These are phyloP conservation scores for Russula brevipes DNA, from an alignment of 768 basidiomycete genomes.

Conservation along the genomic window DNA sequence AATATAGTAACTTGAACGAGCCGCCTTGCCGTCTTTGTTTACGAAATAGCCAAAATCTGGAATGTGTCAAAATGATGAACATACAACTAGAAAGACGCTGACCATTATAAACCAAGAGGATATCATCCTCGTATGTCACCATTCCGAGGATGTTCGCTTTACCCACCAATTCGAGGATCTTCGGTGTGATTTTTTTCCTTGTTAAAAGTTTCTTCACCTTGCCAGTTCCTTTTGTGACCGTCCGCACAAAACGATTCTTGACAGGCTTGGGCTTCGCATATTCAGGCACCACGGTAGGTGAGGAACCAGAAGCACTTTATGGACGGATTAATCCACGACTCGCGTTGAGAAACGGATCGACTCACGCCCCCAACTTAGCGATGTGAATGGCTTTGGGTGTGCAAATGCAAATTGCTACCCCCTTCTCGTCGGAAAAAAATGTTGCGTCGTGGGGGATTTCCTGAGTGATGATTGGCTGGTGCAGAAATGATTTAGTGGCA, in stretches of 20 bases:
- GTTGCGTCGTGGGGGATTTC: neutral
- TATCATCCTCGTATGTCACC: neutral
- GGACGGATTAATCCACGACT: neutral
- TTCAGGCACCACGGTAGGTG: neutral
- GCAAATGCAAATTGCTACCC: neutral
- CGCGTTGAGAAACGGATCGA: neutral
- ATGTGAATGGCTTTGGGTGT: neutral
- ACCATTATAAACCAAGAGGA: neutral
- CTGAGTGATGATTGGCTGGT: neutral
- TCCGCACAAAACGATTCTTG: neutral
- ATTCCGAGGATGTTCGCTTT: neutral
- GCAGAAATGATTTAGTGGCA: neutral
- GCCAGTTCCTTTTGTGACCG: too few relatives aligned
- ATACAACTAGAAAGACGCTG: neutral
- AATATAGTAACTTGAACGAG: neutral
- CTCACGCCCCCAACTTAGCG: neutral
- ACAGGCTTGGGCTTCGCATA: neutral
- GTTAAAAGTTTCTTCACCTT: neutral
- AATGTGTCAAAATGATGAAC: neutral
- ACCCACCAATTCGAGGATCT: neutral
- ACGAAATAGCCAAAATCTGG: constrained; percentile 4
- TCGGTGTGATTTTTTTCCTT: neutral
- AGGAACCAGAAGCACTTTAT: neutral
- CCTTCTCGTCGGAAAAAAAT: neutral
- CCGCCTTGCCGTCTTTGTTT: neutral